Evolutionary conservation across 2,329 filamentous ascomycete species (phyloP), one percentile per base, ranked within the genome.

Genomic region (Aspergillus sp.): DNA sequence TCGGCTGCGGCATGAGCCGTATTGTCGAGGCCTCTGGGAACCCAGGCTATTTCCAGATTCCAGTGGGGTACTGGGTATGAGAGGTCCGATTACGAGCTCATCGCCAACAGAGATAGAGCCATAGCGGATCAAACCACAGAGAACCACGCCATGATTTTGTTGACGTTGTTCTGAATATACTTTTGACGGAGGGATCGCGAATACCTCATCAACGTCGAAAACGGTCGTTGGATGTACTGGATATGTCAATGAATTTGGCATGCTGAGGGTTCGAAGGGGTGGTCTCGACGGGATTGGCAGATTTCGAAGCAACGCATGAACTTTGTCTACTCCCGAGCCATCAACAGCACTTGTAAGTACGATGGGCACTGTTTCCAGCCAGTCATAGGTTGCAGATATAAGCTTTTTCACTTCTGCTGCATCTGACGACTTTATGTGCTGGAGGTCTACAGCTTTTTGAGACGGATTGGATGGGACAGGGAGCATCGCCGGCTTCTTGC

Each of bases 181-280:
- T 61, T 86, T 86, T 1, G 86, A 85, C 1, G 84, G 83, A 1
- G 88, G 84, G 13, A 93, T 83, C 57, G 84, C 89, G 72, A 96
- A 98, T 1, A 92, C 86, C 65, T 97, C 93, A 69, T 98, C 93
- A 22, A 98, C 84, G 68, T 97, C 90, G 68, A 98, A 98, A 2
- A 97, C 76, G 34, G 84, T 84, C 4, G 79, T 78, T 2, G 86
- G 84, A 55, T 84, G 81, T 57, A 86, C 81, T 0, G 64, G 53
- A 2, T 55, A 15, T 12, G 39, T n/a, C 15, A 55, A 44, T 12
- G 53, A 48, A n/a, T 59, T 65, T 3, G 62, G 50, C 36, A 67
- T 24, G 3, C 53, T 60, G 17, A 68, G 55, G n/a, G 50, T 60
- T 53, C 66, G 66, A 26, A 67, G 63, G 2, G 64, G 54, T 24